Evolutionary conservation across 345 rosid genomes (phyloP), one percentile per base, ranked within the genome.

Genomic region (Aquilaria yunnanensis): DNA sequence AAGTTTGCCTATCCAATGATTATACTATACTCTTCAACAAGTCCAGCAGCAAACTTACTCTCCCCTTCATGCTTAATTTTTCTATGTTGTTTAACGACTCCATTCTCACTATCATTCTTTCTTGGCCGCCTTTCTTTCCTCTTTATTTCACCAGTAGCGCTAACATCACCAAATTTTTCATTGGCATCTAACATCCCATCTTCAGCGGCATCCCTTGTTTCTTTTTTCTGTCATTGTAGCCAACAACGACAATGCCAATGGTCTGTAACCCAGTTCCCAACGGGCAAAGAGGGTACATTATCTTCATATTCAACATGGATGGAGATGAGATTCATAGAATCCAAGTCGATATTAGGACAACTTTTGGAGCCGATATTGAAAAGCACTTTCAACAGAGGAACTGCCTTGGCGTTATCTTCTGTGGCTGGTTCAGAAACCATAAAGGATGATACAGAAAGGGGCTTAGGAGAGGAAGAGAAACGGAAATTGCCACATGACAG

Each of bases 131-230:
- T 64, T 51, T 63, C 59, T 69, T 50, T 57, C 34, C 67, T 63
- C 60, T 73, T 65, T 61, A 58, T 54, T 30, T 12, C 53, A 45
- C 51, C 63, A 7, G 12, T 14, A 63, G 65, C 46, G 56, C 67
- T 50, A 49, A 32, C 54, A 54, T 34, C 46, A 59, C 49, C 70
- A 37, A 8, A 37, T 37, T 37, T 37, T 37, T 37, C 43, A 37
- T 37, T 37, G 6, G 8, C 43, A 37, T 37, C 6, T 37, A 37
- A 37, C 8, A 37, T 37, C 43, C 43, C 43, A 37, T 74, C 78
- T 65, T 89, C 37, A 76, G 76, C 37, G 92, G 94, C 75, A 86
- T 72, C 54, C 86, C 94, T 62, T 82, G 86, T 73, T 73, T 90
- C 83, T 82, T 62, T 64, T 74, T 84, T n/a, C 54, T 68, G 10